These are phyloP conservation scores for Aspergillus carbonarius DNA, from an alignment of 2,329 filamentous ascomycete genomes.

Conservation along the genomic window DNA sequence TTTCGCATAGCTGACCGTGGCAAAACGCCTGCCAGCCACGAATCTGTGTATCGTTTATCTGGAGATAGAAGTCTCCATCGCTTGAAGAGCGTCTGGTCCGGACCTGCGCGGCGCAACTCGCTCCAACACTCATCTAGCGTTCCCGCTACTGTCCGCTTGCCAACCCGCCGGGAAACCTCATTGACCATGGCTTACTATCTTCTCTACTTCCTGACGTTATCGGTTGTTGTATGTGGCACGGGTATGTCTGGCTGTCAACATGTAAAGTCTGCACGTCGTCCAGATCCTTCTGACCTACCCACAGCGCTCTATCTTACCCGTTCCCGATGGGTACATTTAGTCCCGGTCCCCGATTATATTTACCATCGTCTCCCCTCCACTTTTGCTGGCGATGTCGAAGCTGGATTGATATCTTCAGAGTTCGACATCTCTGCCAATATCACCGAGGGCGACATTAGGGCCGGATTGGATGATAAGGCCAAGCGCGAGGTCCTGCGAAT, in stretches of 20 bases:
- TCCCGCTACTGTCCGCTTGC: not conserved
- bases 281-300: constrained; percentile 6
- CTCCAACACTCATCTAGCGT: not conserved
- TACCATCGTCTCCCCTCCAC: constrained; percentile 75
- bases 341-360: constrained; percentile 66
- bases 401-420: constrained; percentile 75
- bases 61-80: not conserved
- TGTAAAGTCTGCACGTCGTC: not conserved
- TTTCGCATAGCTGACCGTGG: not conserved
- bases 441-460: constrained; percentile 71
- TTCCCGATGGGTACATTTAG: constrained; percentile 68
- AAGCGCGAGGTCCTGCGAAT: constrained; percentile 83
- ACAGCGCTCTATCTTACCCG: constrained; percentile 78
- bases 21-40: not conserved
- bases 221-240: constrained; percentile 69
- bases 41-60: not conserved
- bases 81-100: not conserved
- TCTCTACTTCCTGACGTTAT: constrained; percentile 73
- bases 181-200: constrained; percentile 68
- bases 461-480: constrained; percentile 74
- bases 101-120: not conserved
- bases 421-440: constrained; percentile 85
- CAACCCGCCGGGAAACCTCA: not conserved
- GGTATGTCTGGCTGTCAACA: constrained; percentile 46
- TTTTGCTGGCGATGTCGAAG: constrained; percentile 83